Conservation (phyloP, 2,329 filamentous ascomycete species). For the Lachnellula subtilissima region DNA sequence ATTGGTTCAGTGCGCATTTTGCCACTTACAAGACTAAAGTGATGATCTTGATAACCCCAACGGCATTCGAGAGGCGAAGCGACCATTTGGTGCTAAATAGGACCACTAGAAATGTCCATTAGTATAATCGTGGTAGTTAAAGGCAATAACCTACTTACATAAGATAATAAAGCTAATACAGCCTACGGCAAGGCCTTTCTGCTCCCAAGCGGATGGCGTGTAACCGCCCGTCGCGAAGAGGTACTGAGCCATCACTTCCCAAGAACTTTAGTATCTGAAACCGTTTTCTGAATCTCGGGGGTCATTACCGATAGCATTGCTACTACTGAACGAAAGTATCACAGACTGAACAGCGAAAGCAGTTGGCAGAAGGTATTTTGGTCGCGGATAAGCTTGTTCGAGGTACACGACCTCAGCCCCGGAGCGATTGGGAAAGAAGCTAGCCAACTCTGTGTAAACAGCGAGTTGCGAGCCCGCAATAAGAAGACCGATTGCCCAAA, state of each 20-base stretch:
- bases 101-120: slow-evolving; percentile 30
- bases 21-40: slow-evolving; percentile 52
- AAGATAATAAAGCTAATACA: slow-evolving; percentile 36
- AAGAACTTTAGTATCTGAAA: background rate
- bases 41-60: slow-evolving; percentile 55
- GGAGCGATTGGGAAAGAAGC: slow-evolving; percentile 62
- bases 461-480: slow-evolving; percentile 51
- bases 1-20: background rate
- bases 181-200: slow-evolving; percentile 62
- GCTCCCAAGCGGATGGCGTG: slow-evolving; percentile 53
- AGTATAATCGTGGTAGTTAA: background rate
- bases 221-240: slow-evolving; percentile 52
- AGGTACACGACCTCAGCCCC: slow-evolving; percentile 64
- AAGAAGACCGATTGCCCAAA: slow-evolving; percentile 59
- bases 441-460: slow-evolving; percentile 59
- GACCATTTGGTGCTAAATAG: slow-evolving; percentile 54
- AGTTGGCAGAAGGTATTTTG: slow-evolving; percentile 59
- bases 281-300: background rate
- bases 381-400: slow-evolving; percentile 62
- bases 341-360: slow-evolving; percentile 61
- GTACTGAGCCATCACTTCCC: slow-evolving; percentile 54
- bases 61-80: slow-evolving; percentile 49
- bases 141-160: slow-evolving; percentile 34
- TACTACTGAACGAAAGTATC: slow-evolving; percentile 59
- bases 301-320: slow-evolving; percentile 50